A percentile compares a stretch with the other conserved stretches of the same genome.
Evolutionary conservation across 176 grass and related monocot species (phyloP).

Genomic region (Hordeum vulgare): DNA sequence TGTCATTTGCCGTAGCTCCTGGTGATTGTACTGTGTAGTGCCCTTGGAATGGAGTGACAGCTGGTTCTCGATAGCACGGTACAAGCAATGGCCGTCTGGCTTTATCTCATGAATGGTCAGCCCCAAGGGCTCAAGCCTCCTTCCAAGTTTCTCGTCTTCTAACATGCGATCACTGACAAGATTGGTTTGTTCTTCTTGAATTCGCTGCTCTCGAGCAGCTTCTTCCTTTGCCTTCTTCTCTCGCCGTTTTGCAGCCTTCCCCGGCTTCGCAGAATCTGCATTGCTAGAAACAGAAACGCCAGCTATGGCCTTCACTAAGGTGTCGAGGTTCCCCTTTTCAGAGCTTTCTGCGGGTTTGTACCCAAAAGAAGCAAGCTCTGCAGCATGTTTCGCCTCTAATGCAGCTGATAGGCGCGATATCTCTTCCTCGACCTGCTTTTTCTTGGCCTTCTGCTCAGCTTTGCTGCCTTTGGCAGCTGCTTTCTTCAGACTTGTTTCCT

Average conservation of each 20-base stretch:
- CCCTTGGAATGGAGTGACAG: constrained; percentile 44
- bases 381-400: constrained; percentile 68
- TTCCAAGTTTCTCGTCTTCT: constrained; percentile 70
- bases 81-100: constrained; percentile 93
- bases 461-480: constrained; percentile 94
- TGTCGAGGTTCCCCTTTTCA: constrained; percentile 63
- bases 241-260: constrained; percentile 50
- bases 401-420: constrained; percentile 50
- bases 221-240: constrained; percentile 91
- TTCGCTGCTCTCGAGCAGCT: constrained; percentile 86
- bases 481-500: constrained; percentile 87
- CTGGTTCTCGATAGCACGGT: constrained; percentile 90
- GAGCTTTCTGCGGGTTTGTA: constrained; percentile 43
- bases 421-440: constrained; percentile 93
- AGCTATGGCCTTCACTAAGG: constrained; percentile 83
- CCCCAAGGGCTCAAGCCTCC: constrained; percentile 68
- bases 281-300: constrained; percentile 52
- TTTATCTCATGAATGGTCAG: constrained; percentile 82
- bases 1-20: constrained; percentile 69
- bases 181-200: constrained; percentile 90
- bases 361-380: constrained; percentile 73
- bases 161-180: constrained; percentile 72
- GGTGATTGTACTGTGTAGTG: constrained; percentile 43
- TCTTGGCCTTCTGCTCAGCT: constrained; percentile 95
- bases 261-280: constrained; percentile 52